These are phyloP conservation scores for Naegleria fowleri DNA, from an alignment of 208 protist genomes.

Conservation along the genomic window DNA sequence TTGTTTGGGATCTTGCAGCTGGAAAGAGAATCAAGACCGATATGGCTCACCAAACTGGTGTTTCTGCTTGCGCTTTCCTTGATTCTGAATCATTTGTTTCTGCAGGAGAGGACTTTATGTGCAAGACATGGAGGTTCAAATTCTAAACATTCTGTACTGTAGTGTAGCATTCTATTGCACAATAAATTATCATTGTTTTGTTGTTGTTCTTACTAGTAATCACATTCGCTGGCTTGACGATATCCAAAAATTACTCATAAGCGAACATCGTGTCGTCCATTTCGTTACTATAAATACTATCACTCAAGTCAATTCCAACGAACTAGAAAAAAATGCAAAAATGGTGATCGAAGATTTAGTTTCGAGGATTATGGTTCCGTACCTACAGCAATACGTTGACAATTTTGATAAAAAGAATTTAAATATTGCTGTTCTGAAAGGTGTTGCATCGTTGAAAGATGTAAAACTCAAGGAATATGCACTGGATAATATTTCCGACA, in stretches of 20 bases:
- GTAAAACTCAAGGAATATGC: neutral
- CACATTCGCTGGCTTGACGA: too few species aligned
- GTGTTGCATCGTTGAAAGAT: neutral
- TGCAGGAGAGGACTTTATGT: neutral
- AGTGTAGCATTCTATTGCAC: neutral
- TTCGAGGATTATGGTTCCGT: neutral
- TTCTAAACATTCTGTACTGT: neutral
- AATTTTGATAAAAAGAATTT: constrained; percentile 12
- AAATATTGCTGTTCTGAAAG: neutral
- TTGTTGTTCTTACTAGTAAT: too few species aligned
- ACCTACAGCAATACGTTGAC: neutral
- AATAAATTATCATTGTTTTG: too few species aligned
- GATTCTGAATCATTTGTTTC: neutral
- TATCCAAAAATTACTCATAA: too few species aligned
- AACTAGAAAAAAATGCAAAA: constrained; percentile 5
- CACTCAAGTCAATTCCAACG: too few species aligned
- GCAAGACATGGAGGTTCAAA: neutral
- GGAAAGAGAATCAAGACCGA: neutral
- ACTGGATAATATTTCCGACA: neutral
- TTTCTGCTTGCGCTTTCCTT: neutral
- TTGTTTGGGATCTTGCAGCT: neutral
- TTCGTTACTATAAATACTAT: too few species aligned
- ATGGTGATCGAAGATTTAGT: constrained; percentile 11
- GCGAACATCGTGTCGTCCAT: too few species aligned
- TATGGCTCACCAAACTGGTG: neutral